Percentiles rank a stretch among this genome's conserved stretches.
Conservation (phyloP, 345 rosid species). For the Lepidium aucheri region DNA sequence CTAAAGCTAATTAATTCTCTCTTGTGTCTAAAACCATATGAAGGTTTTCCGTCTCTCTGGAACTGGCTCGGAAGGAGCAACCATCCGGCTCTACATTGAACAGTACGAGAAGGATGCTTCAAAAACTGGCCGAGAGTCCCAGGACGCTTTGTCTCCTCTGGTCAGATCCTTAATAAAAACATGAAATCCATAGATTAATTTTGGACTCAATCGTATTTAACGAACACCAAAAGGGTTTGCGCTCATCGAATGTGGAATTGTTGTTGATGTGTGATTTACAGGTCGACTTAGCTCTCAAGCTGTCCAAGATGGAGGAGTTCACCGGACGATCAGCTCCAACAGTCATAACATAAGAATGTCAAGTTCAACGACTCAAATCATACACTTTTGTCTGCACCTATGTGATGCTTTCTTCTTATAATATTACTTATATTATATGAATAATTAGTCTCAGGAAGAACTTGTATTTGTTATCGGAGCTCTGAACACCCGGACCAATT, state of each 20-base stretch:
- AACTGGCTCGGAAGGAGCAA: conserved; percentile 98
- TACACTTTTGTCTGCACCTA: neutral
- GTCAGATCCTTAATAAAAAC: conserved; percentile 33
- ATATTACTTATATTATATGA: neutral
- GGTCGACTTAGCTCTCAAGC: conserved; percentile 90
- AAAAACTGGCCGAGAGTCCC: conserved; percentile 81
- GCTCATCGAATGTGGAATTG: neutral
- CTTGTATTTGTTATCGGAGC: neutral
- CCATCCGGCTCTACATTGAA: conserved; percentile 93
- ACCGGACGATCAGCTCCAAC: conserved; percentile 95
- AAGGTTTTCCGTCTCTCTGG: conserved; percentile 98
- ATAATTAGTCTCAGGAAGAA: conserved; percentile 16
- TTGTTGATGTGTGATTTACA: conserved; percentile 24
- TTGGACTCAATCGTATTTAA: neutral
- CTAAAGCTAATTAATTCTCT: neutral
- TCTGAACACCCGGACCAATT: neutral
- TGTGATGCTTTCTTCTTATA: conserved; percentile 3
- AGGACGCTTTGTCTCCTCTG: conserved; percentile 85
- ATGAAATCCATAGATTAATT: neutral
- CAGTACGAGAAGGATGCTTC: conserved; percentile 93
- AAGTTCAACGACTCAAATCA: conserved; percentile 3
- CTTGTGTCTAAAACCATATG: neutral
- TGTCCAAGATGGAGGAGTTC: conserved; percentile 88
- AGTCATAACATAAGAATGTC: conserved; percentile 59
- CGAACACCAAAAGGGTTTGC: neutral